A percentile compares a stretch with the other conserved stretches of the same genome.
phyloP scores from a whole-genome alignment of 2,329 filamentous ascomycete genomes.

The Pyricularia grisea region DNA sequence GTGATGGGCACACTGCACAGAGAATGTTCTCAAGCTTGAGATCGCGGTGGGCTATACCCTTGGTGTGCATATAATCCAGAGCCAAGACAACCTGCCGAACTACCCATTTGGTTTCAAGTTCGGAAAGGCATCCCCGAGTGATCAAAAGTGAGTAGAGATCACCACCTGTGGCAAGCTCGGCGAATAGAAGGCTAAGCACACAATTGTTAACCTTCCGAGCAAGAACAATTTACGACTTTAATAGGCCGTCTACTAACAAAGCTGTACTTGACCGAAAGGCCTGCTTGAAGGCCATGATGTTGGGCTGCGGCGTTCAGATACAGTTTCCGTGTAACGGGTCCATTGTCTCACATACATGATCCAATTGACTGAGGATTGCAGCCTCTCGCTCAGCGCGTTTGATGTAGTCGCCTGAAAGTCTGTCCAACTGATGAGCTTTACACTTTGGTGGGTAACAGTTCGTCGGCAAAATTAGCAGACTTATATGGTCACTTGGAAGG shows the following conservation, averaged over 20 bases:
- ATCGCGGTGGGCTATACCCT: slow-evolving; percentile 24
- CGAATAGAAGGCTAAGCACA: slow-evolving; percentile 39
- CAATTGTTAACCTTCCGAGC: neutral
- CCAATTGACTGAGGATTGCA: slow-evolving; percentile 41
- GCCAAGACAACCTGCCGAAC: slow-evolving; percentile 36
- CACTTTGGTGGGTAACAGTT: neutral
- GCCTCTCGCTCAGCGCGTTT: slow-evolving; percentile 37
- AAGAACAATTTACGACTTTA: neutral
- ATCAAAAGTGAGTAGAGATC: slow-evolving; percentile 41
- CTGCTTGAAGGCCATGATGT: neutral
- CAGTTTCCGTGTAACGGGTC: neutral
- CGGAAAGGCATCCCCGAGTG: slow-evolving; percentile 23
- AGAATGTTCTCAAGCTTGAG: slow-evolving; percentile 46
- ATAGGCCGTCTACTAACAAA: neutral
- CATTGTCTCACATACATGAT: slow-evolving; percentile 33
- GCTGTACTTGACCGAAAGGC: neutral
- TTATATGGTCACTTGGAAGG: neutral
- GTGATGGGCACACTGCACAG: slow-evolving; percentile 30
- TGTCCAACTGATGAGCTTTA: slow-evolving; percentile 1
- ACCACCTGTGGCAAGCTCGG: slow-evolving; percentile 45
- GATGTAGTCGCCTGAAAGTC: slow-evolving; percentile 25
- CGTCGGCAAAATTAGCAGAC: neutral
- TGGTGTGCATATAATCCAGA: neutral
- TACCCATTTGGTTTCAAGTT: slow-evolving; percentile 34
- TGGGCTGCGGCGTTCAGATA: neutral